A percentile compares a stretch with the other conserved stretches of the same genome.
Conservation (phyloP, 768 basidiomycete species). For the Austroboletus eburneus region DNA sequence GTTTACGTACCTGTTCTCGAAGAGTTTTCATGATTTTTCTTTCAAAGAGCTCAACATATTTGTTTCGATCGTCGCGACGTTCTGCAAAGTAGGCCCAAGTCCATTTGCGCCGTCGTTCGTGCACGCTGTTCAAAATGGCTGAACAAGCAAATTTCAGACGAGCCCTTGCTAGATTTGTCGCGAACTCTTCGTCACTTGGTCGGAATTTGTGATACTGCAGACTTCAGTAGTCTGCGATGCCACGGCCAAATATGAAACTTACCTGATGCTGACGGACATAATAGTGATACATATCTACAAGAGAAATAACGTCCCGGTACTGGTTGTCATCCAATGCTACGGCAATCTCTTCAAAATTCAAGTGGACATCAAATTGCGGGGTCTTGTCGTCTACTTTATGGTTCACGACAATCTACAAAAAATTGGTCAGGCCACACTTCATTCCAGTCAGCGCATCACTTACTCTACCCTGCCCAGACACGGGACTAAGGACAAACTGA, state of each 20-base stretch:
- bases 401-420: conserved; percentile 72
- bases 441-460: conserved; percentile 19
- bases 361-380: conserved; percentile 82
- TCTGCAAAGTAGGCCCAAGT: conserved; percentile 89
- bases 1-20: conserved; percentile 46
- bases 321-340: conserved; percentile 90
- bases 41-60: conserved; percentile 83
- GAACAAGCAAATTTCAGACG: conserved; percentile 73
- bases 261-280: conserved; percentile 84
- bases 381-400: conserved; percentile 67
- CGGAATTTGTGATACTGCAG: conserved; percentile 74
- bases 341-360: conserved; percentile 91
- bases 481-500: conserved; percentile 93
- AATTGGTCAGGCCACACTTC: conserved; percentile 1
- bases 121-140: conserved; percentile 80
- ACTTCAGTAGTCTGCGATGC: conserved; percentile 8
- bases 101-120: conserved; percentile 81
- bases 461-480: conserved; percentile 91
- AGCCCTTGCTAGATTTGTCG: conserved; percentile 57
- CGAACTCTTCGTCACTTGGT: conserved; percentile 58
- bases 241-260: conserved; percentile 13
- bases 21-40: conserved; percentile 58
- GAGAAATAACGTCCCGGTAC: conserved; percentile 88
- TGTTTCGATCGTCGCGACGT: conserved; percentile 80
- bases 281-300: conserved; percentile 96